Conservation (phyloP, 2,329 filamentous ascomycete species). For the Lasiodiplodia gonubiensis region DNA sequence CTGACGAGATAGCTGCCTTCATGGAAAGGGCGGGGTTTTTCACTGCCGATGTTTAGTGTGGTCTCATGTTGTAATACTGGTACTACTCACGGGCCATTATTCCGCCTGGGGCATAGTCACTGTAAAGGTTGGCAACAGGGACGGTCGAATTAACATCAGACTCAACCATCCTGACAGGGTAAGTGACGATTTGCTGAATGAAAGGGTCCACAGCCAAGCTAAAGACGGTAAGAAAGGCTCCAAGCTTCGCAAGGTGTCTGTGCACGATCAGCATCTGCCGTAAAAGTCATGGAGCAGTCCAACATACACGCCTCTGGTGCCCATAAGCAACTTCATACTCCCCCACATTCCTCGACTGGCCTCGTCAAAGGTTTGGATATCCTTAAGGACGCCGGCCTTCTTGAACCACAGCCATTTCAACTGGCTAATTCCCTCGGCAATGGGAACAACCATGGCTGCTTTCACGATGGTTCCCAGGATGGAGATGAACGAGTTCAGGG, state of each 20-base stretch:
- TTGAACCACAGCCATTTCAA: constrained; percentile 46
- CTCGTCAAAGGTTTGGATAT: constrained; percentile 28
- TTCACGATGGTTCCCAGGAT: constrained; percentile 43
- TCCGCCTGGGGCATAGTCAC: not conserved
- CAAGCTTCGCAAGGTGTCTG: constrained; percentile 27
- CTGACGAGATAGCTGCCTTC: constrained; percentile 13
- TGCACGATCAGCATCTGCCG: not conserved
- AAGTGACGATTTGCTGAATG: constrained; percentile 30
- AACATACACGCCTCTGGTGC: constrained; percentile 18
- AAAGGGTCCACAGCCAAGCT: constrained; percentile 30
- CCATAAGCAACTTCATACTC: constrained; percentile 8
- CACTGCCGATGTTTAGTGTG: not conserved
- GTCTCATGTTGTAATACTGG: not conserved
- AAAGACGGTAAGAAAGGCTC: constrained; percentile 28
- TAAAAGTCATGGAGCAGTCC: not conserved
- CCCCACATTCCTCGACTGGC: constrained; percentile 24
- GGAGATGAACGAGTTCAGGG: constrained; percentile 43
- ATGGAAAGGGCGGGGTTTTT: constrained; percentile 15
- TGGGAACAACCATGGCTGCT: constrained; percentile 39
- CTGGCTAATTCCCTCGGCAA: constrained; percentile 44
- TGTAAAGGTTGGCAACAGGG: not conserved
- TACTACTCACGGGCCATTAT: constrained; percentile 9
- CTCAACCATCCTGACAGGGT: not conserved
- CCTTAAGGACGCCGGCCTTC: constrained; percentile 21
- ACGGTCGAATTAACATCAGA: not conserved